Evolutionary conservation across 2,329 filamentous ascomycete genomes (phyloP).

Genomic region (Botryotinia narcissicola): DNA sequence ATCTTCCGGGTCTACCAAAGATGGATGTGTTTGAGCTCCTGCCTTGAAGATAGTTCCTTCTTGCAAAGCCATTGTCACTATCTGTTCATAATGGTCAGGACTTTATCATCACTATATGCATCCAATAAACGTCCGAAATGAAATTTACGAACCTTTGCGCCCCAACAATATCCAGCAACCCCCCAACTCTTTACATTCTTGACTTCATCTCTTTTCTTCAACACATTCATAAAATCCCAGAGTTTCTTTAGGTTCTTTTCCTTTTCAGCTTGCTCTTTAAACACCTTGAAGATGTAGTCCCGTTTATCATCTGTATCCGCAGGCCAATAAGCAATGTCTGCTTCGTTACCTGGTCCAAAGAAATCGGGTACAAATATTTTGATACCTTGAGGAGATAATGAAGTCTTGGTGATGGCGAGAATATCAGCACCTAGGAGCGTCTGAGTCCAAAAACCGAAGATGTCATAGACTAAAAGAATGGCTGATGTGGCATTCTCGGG

Average conservation of each 20-base stretch:
- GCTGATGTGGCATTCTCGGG: constrained; percentile 51
- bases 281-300: constrained; percentile 30
- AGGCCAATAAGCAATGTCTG: constrained; percentile 25
- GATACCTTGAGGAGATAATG: constrained; percentile 52
- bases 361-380: constrained; percentile 88
- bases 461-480: constrained; percentile 61
- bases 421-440: constrained; percentile 68
- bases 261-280: constrained; percentile 23
- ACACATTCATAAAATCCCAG: constrained; percentile 17
- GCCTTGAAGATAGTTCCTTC: constrained; percentile 55
- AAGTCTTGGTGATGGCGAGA: constrained; percentile 44
- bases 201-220: constrained; percentile 19
- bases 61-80: constrained; percentile 53
- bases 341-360: constrained; percentile 60
- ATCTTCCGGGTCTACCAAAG: constrained; percentile 61
- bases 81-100: constrained; percentile 32
- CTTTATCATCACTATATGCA: neutral
- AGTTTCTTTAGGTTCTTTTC: constrained; percentile 22
- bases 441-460: constrained; percentile 67
- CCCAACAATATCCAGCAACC: constrained; percentile 58
- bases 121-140: neutral
- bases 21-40: constrained; percentile 53
- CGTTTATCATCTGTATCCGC: constrained; percentile 25
- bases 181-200: constrained; percentile 31
- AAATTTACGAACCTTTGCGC: constrained; percentile 51